phyloP scores from a whole-genome alignment of 805 yeast species.

The Candida nanaspora region DNA sequence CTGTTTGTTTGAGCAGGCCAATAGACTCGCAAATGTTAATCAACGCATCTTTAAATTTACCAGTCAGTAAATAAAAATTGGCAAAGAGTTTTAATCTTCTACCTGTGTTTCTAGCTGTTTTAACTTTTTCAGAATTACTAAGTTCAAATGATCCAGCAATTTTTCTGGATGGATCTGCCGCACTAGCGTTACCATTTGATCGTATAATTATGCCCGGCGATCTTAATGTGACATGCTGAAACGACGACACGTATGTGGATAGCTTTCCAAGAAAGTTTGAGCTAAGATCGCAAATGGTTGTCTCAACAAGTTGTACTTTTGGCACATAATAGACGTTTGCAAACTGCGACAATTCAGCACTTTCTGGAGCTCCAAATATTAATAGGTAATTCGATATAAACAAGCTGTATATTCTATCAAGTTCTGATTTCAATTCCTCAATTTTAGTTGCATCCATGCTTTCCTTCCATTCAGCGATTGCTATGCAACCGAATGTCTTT shows the following conservation, averaged over 20 bases:
- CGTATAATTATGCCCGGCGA: slow-evolving; percentile 56
- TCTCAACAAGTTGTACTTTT: slow-evolving; percentile 34
- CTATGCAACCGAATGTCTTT: slow-evolving; percentile 59
- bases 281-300: slow-evolving; percentile 68
- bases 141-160: slow-evolving; percentile 24
- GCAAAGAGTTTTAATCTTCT: slow-evolving; percentile 73
- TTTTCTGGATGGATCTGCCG: slow-evolving; percentile 11
- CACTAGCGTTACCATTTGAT: slow-evolving; percentile 27
- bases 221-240: slow-evolving; percentile 70
- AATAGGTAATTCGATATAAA: slow-evolving; percentile 49
- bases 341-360: slow-evolving; percentile 4
- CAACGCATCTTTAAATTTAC: slow-evolving; percentile 67
- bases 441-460: not conserved
- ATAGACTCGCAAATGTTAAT: slow-evolving; percentile 71
- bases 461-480: slow-evolving; percentile 28
- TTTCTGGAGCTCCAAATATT: slow-evolving; percentile 42
- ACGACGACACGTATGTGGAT: slow-evolving; percentile 64
- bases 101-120: slow-evolving; percentile 46
- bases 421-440: slow-evolving; percentile 24
- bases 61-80: slow-evolving; percentile 72
- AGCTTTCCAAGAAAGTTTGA: slow-evolving; percentile 55
- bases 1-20: slow-evolving; percentile 44
- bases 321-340: slow-evolving; percentile 12
- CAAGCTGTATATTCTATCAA: slow-evolving; percentile 41
- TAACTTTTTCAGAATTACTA: slow-evolving; percentile 27